These are phyloP conservation scores for Pseudogymnoascus sp. DNA, from an alignment of 2,329 filamentous ascomycete species.

Conservation along the genomic window DNA sequence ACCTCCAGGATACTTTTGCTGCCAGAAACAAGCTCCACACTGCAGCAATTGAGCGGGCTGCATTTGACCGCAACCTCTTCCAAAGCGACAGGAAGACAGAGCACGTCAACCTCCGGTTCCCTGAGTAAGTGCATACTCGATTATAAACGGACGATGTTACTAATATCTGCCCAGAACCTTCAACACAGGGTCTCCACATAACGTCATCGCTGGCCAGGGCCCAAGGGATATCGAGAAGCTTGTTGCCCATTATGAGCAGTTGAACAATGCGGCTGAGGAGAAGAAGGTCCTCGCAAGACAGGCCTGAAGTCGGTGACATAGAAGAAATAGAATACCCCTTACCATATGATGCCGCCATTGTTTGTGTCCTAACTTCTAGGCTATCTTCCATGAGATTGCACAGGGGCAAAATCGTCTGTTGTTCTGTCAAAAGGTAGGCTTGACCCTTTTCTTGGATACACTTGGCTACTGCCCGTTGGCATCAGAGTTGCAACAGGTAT, in stretches of 20 bases:
- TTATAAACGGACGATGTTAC: not conserved
- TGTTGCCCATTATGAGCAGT: slow-evolving; percentile 52
- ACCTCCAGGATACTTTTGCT: slow-evolving; percentile 43
- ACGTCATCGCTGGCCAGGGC: slow-evolving; percentile 51
- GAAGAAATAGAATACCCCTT: slow-evolving; percentile 12
- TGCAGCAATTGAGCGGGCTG: slow-evolving; percentile 52
- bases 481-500: not conserved
- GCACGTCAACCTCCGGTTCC: slow-evolving; percentile 47
- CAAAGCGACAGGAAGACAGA: slow-evolving; percentile 34
- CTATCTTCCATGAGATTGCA: not conserved
- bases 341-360: not conserved
- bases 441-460: not conserved
- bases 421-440: not conserved
- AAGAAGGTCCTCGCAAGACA: slow-evolving; percentile 36
- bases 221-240: slow-evolving; percentile 49
- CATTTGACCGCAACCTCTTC: slow-evolving; percentile 53
- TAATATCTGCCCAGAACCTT: slow-evolving; percentile 43
- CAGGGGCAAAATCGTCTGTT: not conserved
- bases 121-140: slow-evolving; percentile 47
- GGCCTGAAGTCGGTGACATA: not conserved
- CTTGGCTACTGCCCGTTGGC: not conserved
- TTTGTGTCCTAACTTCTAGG: not conserved
- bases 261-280: slow-evolving; percentile 47
- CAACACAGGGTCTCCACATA: slow-evolving; percentile 54
- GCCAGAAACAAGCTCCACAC: slow-evolving; percentile 52